Evolutionary conservation across 2,329 filamentous ascomycete genomes (phyloP).

Genomic region (Didymella sp.): DNA sequence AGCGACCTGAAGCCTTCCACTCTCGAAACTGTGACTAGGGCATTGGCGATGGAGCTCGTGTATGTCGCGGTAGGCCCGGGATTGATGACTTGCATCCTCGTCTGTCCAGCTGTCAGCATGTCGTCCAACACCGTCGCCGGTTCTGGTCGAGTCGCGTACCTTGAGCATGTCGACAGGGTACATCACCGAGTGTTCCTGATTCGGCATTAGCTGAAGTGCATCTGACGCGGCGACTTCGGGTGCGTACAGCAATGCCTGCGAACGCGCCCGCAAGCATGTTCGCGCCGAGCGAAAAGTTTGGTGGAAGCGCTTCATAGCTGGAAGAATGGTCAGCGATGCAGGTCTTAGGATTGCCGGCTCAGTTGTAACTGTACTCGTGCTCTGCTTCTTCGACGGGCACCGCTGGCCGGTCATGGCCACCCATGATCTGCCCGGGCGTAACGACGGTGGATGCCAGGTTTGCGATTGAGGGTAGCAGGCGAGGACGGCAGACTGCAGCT

Average conservation of each 20-base stretch:
- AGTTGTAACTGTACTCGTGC: slow-evolving; percentile 48
- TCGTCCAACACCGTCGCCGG: background rate
- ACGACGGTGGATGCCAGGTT: slow-evolving; percentile 48
- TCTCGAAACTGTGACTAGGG: slow-evolving; percentile 88
- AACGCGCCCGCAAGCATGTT: slow-evolving; percentile 98
- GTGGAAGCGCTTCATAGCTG: slow-evolving; percentile 90
- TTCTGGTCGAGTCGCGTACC: slow-evolving; percentile 61
- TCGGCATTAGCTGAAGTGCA: slow-evolving; percentile 32
- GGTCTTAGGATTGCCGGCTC: slow-evolving; percentile 6
- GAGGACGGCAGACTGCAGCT: slow-evolving; percentile 10
- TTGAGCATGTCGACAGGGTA: slow-evolving; percentile 98
- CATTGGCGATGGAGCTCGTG: slow-evolving; percentile 82
- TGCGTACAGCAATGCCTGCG: slow-evolving; percentile 87
- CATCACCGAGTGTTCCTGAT: slow-evolving; percentile 96
- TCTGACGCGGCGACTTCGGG: slow-evolving; percentile 21
- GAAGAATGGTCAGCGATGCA: slow-evolving; percentile 31
- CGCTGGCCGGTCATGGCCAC: slow-evolving; percentile 49
- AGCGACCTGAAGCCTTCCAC: slow-evolving; percentile 89
- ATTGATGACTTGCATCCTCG: slow-evolving; percentile 96
- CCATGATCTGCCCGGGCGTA: slow-evolving; percentile 49
- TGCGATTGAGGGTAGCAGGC: slow-evolving; percentile 27
- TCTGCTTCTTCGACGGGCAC: slow-evolving; percentile 48
- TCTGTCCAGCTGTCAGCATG: slow-evolving; percentile 63
- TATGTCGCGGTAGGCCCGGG: slow-evolving; percentile 82
- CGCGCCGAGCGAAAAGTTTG: slow-evolving; percentile 90